Percentiles rank a stretch among this genome's conserved stretches.
phyloP scores from a whole-genome alignment of 2,329 filamentous ascomycete genomes.

The Salinomyces thailandicus region DNA sequence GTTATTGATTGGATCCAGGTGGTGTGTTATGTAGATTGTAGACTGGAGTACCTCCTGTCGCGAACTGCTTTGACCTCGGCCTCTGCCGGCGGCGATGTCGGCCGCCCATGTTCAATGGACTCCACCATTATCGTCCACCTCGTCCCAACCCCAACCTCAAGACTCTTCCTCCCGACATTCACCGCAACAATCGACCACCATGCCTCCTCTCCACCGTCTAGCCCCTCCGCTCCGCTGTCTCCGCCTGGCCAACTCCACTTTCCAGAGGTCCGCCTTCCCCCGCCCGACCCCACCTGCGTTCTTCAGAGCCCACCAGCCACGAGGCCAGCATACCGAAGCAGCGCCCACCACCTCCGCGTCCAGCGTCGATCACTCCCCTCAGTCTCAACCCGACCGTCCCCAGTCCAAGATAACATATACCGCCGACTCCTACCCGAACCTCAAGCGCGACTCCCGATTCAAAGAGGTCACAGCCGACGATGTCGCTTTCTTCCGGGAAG shows the following conservation, averaged over 20 bases:
- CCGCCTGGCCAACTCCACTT: constrained; percentile 21
- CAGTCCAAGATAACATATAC: constrained; percentile 59
- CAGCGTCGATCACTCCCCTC: constrained; percentile 19
- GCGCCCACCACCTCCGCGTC: constrained; percentile 20
- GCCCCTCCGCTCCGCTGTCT: constrained; percentile 23
- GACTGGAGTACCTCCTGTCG: too few relatives aligned
- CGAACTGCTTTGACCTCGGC: too few relatives aligned
- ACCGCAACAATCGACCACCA: too few relatives aligned
- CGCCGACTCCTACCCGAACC: constrained; percentile 70
- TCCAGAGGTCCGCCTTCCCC: constrained; percentile 19
- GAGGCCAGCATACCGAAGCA: constrained; percentile 22
- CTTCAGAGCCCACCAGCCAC: constrained; percentile 12
- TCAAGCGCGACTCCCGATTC: constrained; percentile 72
- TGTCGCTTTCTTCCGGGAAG: constrained; percentile 67
- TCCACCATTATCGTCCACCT: too few relatives aligned
- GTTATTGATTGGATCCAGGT: too few relatives aligned
- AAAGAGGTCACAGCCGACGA: constrained; percentile 62
- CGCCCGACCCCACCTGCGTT: constrained; percentile 13
- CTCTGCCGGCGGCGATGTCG: too few relatives aligned
- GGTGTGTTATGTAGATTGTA: too few relatives aligned
- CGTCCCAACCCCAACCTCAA: too few relatives aligned
- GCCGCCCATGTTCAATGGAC: too few relatives aligned
- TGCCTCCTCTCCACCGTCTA: constrained; percentile 16
- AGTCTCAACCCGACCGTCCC: constrained; percentile 16
- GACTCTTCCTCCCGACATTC: too few relatives aligned